Evolutionary conservation across 2,329 filamentous ascomycete species (phyloP).

Genomic region (Pseudonectria foliicola): DNA sequence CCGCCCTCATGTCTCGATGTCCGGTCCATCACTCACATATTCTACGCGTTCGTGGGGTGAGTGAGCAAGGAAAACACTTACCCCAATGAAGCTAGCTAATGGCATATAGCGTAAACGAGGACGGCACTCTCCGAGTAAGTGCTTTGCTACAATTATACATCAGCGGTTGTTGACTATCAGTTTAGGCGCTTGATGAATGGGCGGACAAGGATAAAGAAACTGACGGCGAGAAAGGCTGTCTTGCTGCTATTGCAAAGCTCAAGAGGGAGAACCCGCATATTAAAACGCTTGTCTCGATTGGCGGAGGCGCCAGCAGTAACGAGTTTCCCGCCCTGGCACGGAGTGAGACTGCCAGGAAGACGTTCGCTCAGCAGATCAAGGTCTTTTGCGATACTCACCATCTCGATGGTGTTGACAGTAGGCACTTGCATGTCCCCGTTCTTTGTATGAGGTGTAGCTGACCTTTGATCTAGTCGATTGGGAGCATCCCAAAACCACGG

Average conservation of each 20-base stretch:
- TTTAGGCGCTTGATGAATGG: conserved; percentile 50
- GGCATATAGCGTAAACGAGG: conserved; percentile 25
- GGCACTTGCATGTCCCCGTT: conserved; percentile 1
- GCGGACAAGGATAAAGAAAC: conserved; percentile 54
- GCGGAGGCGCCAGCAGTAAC: conserved; percentile 56
- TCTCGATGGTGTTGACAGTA: conserved; percentile 60
- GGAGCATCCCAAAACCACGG: conserved; percentile 53
- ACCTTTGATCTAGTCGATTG: conserved; percentile 48
- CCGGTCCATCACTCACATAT: conserved; percentile 53
- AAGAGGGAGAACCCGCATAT: conserved; percentile 50
- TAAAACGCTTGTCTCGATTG: conserved; percentile 56
- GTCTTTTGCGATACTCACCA: conserved; percentile 48
- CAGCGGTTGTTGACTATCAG: conserved; percentile 2
- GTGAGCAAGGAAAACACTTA: too few relatives aligned
- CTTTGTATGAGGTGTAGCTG: not conserved
- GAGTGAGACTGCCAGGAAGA: conserved; percentile 37
- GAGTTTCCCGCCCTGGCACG: conserved; percentile 53
- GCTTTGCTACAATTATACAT: not conserved
- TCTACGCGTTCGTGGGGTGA: conserved; percentile 56
- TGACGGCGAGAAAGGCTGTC: conserved; percentile 52
- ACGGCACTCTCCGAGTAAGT: conserved; percentile 35
- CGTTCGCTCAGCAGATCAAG: conserved; percentile 47
- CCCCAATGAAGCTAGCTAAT: too few relatives aligned
- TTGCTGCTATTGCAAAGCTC: conserved; percentile 51
- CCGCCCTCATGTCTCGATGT: conserved; percentile 52